Percentiles rank a stretch among this genome's conserved stretches.
These are phyloP conservation scores for Ceriops decandra DNA, from an alignment of 345 rosid species.

Conservation along the genomic window DNA sequence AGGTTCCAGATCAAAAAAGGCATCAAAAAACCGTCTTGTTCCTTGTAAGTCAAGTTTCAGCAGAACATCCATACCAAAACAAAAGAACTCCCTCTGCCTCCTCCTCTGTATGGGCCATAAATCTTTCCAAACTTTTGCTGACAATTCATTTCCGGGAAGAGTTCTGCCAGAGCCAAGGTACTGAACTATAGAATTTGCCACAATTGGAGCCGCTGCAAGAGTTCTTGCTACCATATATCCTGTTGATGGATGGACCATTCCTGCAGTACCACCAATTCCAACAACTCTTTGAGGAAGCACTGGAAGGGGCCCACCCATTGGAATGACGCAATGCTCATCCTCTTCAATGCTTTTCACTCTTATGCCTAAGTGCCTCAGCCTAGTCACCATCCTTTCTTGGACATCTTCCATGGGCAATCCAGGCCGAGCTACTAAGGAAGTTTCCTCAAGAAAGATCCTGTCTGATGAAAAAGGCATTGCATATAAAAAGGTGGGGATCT, in stretches of 20 bases:
- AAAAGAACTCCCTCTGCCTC: slow-evolving; percentile 96
- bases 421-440: slow-evolving; percentile 88
- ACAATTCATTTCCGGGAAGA: slow-evolving; percentile 52
- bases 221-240: slow-evolving; percentile 99
- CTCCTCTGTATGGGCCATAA: slow-evolving; percentile 93
- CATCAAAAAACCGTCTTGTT: slow-evolving; percentile 89
- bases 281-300: slow-evolving; percentile 92
- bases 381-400: slow-evolving; percentile 93
- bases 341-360: slow-evolving; percentile 79
- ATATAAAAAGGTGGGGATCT: slow-evolving; percentile 82
- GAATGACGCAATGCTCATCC: slow-evolving; percentile 88
- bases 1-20: slow-evolving; percentile 78
- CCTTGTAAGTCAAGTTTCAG: slow-evolving; percentile 79
- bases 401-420: slow-evolving; percentile 79
- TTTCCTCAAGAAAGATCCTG: slow-evolving; percentile 87
- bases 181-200: slow-evolving; percentile 72
- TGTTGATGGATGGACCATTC: slow-evolving; percentile 91
- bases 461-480: slow-evolving; percentile 90
- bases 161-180: slow-evolving; percentile 52
- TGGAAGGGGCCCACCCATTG: slow-evolving; percentile 98
- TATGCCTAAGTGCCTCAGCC: slow-evolving; percentile 76
- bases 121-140: slow-evolving; percentile 83
- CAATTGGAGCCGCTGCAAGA: slow-evolving; percentile 90
- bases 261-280: slow-evolving; percentile 95
- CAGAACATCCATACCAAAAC: slow-evolving; percentile 97